Evolutionary conservation across 768 basidiomycete genomes (phyloP).

Genomic region (Lyophyllum decastes): DNA sequence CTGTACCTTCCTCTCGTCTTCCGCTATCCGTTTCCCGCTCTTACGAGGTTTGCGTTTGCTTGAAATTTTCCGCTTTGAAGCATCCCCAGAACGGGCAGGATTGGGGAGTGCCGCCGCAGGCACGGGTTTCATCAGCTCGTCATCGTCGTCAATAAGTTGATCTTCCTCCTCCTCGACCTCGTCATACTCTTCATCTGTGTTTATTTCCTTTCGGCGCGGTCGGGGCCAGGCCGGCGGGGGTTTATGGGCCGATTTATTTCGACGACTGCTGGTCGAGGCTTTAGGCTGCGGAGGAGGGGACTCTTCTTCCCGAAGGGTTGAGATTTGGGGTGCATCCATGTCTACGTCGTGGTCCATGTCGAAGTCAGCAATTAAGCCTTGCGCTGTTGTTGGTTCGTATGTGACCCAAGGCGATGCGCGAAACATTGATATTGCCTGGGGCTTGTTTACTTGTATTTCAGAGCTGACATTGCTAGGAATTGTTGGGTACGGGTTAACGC

Average conservation of each 20-base stretch:
- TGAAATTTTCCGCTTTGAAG: constrained; percentile 51
- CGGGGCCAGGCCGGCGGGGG: constrained; percentile 19
- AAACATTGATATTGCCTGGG: constrained; percentile 46
- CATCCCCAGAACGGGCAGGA: constrained; percentile 30
- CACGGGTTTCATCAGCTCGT: constrained; percentile 30
- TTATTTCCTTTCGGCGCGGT: constrained; percentile 22
- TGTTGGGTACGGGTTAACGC: constrained; percentile 17
- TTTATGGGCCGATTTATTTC: constrained; percentile 15
- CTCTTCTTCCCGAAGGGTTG: constrained; percentile 72
- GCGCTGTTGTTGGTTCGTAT: constrained; percentile 44
- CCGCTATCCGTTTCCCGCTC: constrained; percentile 44
- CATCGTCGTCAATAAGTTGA: constrained; percentile 72
- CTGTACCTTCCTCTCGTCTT: constrained; percentile 49
- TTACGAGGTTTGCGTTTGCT: constrained; percentile 56
- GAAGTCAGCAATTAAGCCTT: constrained; percentile 25
- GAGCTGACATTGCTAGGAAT: constrained; percentile 15
- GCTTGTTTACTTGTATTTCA: constrained; percentile 41
- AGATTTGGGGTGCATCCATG: constrained; percentile 85
- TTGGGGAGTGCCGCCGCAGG: constrained; percentile 28
- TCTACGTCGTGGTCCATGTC: constrained; percentile 49
- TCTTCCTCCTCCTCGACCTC: constrained; percentile 78
- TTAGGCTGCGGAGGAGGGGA: constrained; percentile 59
- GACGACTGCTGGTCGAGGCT: constrained; percentile 26
- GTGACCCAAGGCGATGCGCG: constrained; percentile 65
- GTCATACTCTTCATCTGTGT: constrained; percentile 55